Evolutionary conservation across 2,329 filamentous ascomycete species (phyloP).

Genomic region (Aspergillus japonicus): DNA sequence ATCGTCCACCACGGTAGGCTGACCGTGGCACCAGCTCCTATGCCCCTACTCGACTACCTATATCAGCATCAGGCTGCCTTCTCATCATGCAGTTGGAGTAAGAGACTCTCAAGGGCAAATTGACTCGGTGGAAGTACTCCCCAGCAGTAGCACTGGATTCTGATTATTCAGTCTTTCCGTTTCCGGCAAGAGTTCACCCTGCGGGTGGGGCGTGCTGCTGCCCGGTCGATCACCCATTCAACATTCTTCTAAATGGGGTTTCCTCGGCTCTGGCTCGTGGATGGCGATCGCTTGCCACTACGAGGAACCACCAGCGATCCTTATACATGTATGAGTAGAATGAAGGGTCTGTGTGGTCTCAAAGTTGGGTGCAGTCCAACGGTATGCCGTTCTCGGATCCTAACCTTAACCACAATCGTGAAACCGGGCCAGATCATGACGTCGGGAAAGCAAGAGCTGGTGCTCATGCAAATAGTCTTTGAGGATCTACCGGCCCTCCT

Average conservation of each 20-base stretch:
- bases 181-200: background rate
- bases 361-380: background rate
- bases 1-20: background rate
- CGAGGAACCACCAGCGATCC: background rate
- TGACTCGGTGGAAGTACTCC: too few relatives aligned
- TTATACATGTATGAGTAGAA: too few relatives aligned
- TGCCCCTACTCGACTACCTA: too few relatives aligned
- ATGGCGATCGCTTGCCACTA: background rate
- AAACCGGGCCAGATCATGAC: background rate
- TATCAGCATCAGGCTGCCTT: too few relatives aligned
- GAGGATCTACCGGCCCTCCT: background rate
- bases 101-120: too few relatives aligned
- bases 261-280: background rate
- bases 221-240: background rate
- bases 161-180: background rate
- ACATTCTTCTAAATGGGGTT: background rate
- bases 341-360: background rate
- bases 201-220: background rate
- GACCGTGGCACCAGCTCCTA: too few relatives aligned
- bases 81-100: too few relatives aligned
- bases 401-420: background rate
- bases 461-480: too few relatives aligned
- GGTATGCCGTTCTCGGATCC: constrained; percentile 3
- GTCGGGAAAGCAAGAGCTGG: background rate
- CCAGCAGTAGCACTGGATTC: background rate